Percentiles rank a stretch among this genome's conserved stretches.
These are phyloP conservation scores for Lizonia empirigonia DNA, from an alignment of 2,329 filamentous ascomycete genomes.

Conservation along the genomic window DNA sequence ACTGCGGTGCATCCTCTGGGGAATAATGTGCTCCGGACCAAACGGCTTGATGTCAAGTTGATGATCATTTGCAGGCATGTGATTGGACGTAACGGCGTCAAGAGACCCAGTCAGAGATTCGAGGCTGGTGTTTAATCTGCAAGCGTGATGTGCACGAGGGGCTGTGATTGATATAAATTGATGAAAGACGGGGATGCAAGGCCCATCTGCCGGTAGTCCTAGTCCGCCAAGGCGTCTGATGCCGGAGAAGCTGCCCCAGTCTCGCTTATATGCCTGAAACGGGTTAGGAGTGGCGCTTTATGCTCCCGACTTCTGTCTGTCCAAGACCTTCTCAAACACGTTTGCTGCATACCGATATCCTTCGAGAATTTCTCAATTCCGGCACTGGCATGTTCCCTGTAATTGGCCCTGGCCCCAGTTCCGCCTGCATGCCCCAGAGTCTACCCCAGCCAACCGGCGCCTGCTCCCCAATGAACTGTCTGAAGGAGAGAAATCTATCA, in stretches of 20 bases:
- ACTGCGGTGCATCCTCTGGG: constrained; percentile 6
- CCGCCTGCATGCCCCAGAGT: constrained; percentile 24
- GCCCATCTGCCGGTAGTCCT: constrained; percentile 32
- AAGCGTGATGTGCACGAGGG: constrained; percentile 27
- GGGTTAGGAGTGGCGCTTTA: constrained; percentile 19
- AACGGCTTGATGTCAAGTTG: constrained; percentile 35
- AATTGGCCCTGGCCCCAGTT: constrained; percentile 7
- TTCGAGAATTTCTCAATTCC: constrained; percentile 26
- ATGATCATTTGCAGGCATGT: constrained; percentile 30
- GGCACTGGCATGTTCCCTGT: constrained; percentile 13
- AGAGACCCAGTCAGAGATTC: constrained; percentile 31
- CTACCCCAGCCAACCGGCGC: constrained; percentile 26
- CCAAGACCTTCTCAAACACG: constrained; percentile 23
- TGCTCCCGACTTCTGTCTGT: constrained; percentile 22
- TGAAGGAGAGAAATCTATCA: constrained; percentile 31
- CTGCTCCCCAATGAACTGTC: constrained; percentile 25
- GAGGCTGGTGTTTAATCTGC: constrained; percentile 38
- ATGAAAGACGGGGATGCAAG: constrained; percentile 40
- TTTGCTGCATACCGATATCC: constrained; percentile 28
- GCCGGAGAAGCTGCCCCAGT: constrained; percentile 25
- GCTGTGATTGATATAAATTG: constrained; percentile 47
- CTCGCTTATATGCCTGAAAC: constrained; percentile 27
- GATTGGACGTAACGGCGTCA: constrained; percentile 33
- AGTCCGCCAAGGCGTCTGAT: constrained; percentile 21
- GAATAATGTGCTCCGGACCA: constrained; percentile 3